Percentiles rank a stretch among this genome's conserved stretches.
phyloP scores from a whole-genome alignment of 2,329 filamentous ascomycete species.

The Phaeoacremonium minimum region DNA sequence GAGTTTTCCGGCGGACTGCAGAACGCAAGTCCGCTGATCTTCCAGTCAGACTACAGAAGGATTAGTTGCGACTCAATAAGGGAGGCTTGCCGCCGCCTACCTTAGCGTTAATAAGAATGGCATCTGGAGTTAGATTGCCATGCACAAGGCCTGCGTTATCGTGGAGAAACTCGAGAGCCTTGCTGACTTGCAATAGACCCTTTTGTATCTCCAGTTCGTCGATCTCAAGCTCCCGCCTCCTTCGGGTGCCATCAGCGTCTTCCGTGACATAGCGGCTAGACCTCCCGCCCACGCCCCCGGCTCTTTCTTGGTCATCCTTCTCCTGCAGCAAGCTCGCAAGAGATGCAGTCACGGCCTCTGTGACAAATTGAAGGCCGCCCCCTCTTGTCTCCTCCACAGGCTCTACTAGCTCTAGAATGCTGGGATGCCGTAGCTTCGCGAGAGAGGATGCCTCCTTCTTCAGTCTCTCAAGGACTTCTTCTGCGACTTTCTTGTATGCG shows the following conservation, averaged over 20 bases:
- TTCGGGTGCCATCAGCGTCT: slow-evolving; percentile 67
- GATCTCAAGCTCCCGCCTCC: slow-evolving; percentile 80
- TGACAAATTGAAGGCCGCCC: slow-evolving; percentile 92
- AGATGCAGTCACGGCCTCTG: slow-evolving; percentile 87
- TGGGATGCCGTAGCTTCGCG: slow-evolving; percentile 84
- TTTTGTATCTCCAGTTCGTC: slow-evolving; percentile 98
- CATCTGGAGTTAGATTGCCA: slow-evolving; percentile 89
- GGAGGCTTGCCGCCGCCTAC: too few species aligned
- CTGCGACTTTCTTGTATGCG: slow-evolving; percentile 73
- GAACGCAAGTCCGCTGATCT: slow-evolving; percentile 91
- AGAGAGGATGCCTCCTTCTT: slow-evolving; percentile 90
- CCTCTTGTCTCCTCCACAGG: slow-evolving; percentile 91
- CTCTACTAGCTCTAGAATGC: slow-evolving; percentile 86
- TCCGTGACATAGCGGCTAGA: slow-evolving; percentile 78
- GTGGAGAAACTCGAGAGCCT: slow-evolving; percentile 91
- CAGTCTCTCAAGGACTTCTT: slow-evolving; percentile 86
- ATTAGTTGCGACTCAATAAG: slow-evolving; percentile 19
- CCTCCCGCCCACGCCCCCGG: slow-evolving; percentile 63
- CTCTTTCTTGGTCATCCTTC: slow-evolving; percentile 81
- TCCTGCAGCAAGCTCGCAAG: slow-evolving; percentile 76
- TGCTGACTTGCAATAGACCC: slow-evolving; percentile 85
- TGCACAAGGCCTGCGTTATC: slow-evolving; percentile 93
- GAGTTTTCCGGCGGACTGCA: slow-evolving; percentile 76
- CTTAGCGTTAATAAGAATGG: slow-evolving; percentile 92
- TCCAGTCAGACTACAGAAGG: slow-evolving; percentile 78